These are phyloP conservation scores for Isabelozyma gotoi DNA, from an alignment of 805 yeast genomes.

Conservation along the genomic window DNA sequence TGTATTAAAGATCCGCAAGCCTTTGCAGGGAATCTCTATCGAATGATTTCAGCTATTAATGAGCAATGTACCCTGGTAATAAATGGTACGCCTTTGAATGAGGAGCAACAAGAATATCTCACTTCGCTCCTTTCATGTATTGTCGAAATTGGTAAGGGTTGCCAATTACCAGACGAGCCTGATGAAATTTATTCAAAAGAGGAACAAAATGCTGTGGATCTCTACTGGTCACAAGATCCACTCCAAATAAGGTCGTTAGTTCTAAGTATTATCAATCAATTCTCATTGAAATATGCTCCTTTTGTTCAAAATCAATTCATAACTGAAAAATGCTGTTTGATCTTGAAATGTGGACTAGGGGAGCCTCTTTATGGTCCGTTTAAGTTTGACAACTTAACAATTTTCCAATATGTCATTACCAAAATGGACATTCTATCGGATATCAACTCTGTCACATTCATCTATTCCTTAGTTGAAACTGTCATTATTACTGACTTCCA, in stretches of 20 bases:
- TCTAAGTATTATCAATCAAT: constrained; percentile 37
- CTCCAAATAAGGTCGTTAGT: constrained; percentile 42
- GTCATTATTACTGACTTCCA: constrained; percentile 38
- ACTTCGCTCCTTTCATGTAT: constrained; percentile 62
- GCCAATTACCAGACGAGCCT: constrained; percentile 58
- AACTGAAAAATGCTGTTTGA: constrained; percentile 61
- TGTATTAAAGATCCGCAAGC: constrained; percentile 45
- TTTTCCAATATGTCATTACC: constrained; percentile 38
- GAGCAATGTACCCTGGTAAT: constrained; percentile 3
- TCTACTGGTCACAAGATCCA: constrained; percentile 53
- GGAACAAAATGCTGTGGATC: constrained; percentile 26
- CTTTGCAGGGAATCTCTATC: constrained; percentile 13
- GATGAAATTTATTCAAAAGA: constrained; percentile 37
- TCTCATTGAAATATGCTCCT: constrained; percentile 38
- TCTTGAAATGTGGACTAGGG: constrained; percentile 62
- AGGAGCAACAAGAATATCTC: constrained; percentile 43
- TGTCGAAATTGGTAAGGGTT: constrained; percentile 69
- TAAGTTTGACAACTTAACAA: constrained; percentile 43
- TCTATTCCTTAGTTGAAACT: constrained; percentile 47
- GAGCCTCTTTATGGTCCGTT: constrained; percentile 70
- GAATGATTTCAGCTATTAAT: constrained; percentile 14
- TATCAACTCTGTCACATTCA: constrained; percentile 38
- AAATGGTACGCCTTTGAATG: constrained; percentile 7
- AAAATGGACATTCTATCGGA: constrained; percentile 26
- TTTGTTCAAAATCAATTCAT: constrained; percentile 46